These are phyloP conservation scores for Verticillium tricorpus DNA, from an alignment of 2,329 filamentous ascomycete species.

Conservation along the genomic window DNA sequence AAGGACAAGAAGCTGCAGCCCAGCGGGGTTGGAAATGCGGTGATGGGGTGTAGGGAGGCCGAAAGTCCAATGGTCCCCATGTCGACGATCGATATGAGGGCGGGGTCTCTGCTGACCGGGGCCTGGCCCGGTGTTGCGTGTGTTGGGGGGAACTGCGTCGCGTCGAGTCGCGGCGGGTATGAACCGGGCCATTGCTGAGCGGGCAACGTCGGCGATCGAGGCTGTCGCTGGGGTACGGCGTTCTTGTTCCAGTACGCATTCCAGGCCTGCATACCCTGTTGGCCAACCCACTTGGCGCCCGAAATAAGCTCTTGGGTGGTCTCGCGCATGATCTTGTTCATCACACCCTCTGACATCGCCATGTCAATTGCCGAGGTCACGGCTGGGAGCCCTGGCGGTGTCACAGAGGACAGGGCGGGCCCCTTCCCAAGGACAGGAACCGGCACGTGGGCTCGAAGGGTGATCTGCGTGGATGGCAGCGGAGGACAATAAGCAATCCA, in stretches of 20 bases:
- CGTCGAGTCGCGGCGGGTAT: conserved; percentile 41
- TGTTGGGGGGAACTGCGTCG: conserved; percentile 66
- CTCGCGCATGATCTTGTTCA: conserved; percentile 74
- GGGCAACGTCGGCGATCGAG: conserved; percentile 36
- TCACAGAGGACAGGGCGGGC: conserved; percentile 54
- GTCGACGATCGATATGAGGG: conserved; percentile 72
- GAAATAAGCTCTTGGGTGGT: conserved; percentile 75
- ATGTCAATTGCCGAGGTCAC: conserved; percentile 66
- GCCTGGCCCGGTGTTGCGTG: conserved; percentile 59
- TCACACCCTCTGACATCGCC: conserved; percentile 65
- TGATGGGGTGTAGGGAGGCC: conserved; percentile 55
- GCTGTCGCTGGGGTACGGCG: conserved; percentile 34
- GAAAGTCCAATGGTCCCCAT: conserved; percentile 53
- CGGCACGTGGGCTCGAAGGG: conserved; percentile 62
- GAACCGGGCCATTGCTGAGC: conserved; percentile 43
- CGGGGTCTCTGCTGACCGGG: conserved; percentile 56
- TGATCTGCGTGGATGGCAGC: conserved; percentile 64
- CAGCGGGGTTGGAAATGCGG: conserved; percentile 66
- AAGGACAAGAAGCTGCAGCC: conserved; percentile 81
- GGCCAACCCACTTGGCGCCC: conserved; percentile 70
- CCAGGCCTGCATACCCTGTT: conserved; percentile 72
- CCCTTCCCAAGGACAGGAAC: conserved; percentile 51
- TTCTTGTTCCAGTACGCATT: conserved; percentile 74
- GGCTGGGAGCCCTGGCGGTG: conserved; percentile 64
- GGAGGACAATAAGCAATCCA: conserved; percentile 78